Base-by-base conservation (phyloP, 2,329 filamentous ascomycete genomes). In the Claviceps lovelessii region DNA sequence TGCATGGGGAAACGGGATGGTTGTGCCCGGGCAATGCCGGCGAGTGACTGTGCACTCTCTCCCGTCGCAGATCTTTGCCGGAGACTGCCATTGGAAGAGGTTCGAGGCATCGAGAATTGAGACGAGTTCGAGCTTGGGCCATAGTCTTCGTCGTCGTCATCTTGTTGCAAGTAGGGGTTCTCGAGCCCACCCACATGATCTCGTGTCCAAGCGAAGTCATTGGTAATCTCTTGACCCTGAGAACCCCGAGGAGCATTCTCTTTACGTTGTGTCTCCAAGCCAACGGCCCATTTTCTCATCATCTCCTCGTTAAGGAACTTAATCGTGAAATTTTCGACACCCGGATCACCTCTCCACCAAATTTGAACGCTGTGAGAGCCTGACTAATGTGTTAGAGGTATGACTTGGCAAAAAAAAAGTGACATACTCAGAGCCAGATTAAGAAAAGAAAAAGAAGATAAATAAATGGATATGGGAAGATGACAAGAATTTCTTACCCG, bases 281-380 rank as follows among this genome's bases (percentile, higher is more conserved):
- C 83, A 9, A 76, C 75, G 33, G 86, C 85, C 93, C 93, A 98
- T 66, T 91, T 95, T 70, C 86, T 90, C 84, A 97, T 90, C 15
- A 78, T 83, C 61, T 95, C 90, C 68, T 98, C 93, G 57, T 91
- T 93, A 52, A 81, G 79, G 68, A 96, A 97, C 61, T 88, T 88
- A 65, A 98, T 95, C 63, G 91, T 84, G 68, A 98, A 97, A 65
- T 94, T 95, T 67, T 98, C 91, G 37, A 96, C 89, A 4, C 88
- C 89, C 0, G 90, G 89, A 60, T 97, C 91, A 39, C 91, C 91
- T 71, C 93, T 97, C 93, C 93, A 98, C 78, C 90, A 96, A 55
- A 98, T 97, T 66, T 97, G 91, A 57, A 96, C 88, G 2, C 88
- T 91, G 67, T 97, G 95, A 11, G 88, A 91, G 50, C 89, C 90